Conservation (phyloP, 345 rosid species). For the Dipteronia dyeriana region DNA sequence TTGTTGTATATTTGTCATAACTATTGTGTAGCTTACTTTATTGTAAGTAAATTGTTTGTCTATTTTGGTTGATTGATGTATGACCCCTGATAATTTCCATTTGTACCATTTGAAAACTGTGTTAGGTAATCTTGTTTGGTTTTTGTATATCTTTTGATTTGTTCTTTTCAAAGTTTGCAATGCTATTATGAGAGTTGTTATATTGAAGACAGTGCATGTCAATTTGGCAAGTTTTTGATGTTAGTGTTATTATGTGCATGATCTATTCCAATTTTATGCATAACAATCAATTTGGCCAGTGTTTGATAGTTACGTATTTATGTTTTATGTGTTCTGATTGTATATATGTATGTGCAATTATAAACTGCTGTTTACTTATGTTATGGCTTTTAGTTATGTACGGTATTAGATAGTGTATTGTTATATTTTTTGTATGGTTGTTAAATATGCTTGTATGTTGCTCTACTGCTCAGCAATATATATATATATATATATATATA, state of each 20-base stretch:
- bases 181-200: not conserved
- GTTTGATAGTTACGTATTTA: not conserved
- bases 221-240: not conserved
- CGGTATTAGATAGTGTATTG: constrained; percentile 3
- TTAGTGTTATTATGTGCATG: not conserved
- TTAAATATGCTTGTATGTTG: not conserved
- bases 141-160: not conserved
- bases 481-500: too few relatives aligned
- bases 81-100: not conserved
- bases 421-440: constrained; percentile 1
- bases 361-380: not conserved
- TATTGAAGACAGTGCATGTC: too few relatives aligned
- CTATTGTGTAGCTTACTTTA: too few relatives aligned
- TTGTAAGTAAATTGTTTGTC: too few relatives aligned
- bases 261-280: not conserved
- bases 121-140: not conserved
- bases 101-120: not conserved
- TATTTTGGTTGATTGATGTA: not conserved
- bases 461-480: constrained; percentile 38
- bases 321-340: not conserved
- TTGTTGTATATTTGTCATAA: not conserved
- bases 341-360: not conserved
- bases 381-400: not conserved
- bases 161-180: not conserved
- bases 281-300: not conserved